These are phyloP conservation scores for Ustilago shanxiensis DNA, from an alignment of 1,284 basidiomycete species.

Conservation along the genomic window DNA sequence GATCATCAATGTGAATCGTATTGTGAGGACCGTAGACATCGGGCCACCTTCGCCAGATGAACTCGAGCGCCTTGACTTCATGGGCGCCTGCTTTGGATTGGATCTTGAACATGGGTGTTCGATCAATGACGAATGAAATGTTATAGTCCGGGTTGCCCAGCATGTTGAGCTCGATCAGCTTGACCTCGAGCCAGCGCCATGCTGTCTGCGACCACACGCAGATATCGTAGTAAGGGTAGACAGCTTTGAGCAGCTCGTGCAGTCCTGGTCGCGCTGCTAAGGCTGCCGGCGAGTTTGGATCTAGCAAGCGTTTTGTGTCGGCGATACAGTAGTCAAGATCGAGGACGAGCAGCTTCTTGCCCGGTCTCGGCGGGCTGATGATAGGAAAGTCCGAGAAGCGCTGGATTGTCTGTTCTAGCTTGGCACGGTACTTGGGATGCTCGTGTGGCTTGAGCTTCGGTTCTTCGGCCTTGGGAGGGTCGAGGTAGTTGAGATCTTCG, in stretches of 20 bases:
- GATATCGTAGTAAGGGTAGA: slow-evolving; percentile 68
- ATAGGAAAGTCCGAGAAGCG: slow-evolving; percentile 59
- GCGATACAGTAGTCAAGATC: slow-evolving; percentile 81
- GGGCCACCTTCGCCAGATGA: slow-evolving; percentile 64
- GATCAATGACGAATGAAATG: slow-evolving; percentile 75
- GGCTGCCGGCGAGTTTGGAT: slow-evolving; percentile 83
- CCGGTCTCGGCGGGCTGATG: slow-evolving; percentile 53
- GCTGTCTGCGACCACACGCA: slow-evolving; percentile 74
- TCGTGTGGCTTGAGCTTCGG: slow-evolving; percentile 24
- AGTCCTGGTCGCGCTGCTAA: slow-evolving; percentile 82
- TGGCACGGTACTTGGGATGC: slow-evolving; percentile 45
- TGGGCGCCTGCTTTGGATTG: slow-evolving; percentile 80
- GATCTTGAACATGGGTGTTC: slow-evolving; percentile 88
- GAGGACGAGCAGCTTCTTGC: slow-evolving; percentile 79
- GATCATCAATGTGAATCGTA: slow-evolving; percentile 88
- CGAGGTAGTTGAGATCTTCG: slow-evolving; percentile 46
- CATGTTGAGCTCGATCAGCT: slow-evolving; percentile 88
- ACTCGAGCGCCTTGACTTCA: slow-evolving; percentile 71
- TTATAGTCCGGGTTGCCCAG: slow-evolving; percentile 70
- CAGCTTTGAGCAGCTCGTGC: slow-evolving; percentile 78
- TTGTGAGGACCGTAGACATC: slow-evolving; percentile 72
- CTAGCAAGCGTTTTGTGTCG: slow-evolving; percentile 72
- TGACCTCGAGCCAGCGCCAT: slow-evolving; percentile 92
- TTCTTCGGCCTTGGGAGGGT: slow-evolving; percentile 21
- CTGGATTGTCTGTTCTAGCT: slow-evolving; percentile 52